Evolutionary conservation across 1,139 yeast genomes (phyloP), one percentile per base, ranked within the genome.

Genomic region (Lodderomyces theae): DNA sequence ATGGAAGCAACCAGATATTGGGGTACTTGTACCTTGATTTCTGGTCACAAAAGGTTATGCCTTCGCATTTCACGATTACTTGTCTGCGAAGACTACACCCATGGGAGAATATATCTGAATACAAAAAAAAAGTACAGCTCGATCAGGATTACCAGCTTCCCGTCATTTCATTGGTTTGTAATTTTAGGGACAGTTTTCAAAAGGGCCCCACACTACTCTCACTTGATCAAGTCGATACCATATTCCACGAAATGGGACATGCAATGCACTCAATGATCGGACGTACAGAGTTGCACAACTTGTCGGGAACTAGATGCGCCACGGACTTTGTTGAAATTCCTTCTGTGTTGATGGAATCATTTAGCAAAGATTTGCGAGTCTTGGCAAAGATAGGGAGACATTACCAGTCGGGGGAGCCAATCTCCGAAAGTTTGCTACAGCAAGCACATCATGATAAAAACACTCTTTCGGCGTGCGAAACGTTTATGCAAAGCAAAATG

Each of bases 171-270:
- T 68, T 92, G 24, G 87, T 89, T 22, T 92, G 97, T 57, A 90
- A 89, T 57, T 92, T 92, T 60, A 29, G 50, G 31, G 41, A 50
- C 12, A 21, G 18, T n/a, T 15, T 11, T 11, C 5, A 13, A 18
- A 40, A 31, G 2, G 46, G 51, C 21, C 72, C 75, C 6, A 66
- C 76, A 0, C 66, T 87, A 19, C 64, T 92, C 32, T 71, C 83
- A 7, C 71, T 87, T 46, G 79, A 75, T 43, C 97, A 94, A 55
- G 90, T 92, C 4, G 96, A 90, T 54, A 92, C 98, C 0, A 66
- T 92, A 25, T 92, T 94, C 66, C 99, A 92, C 62, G 99, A 92
- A 62, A 89, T 92, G 96, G 99, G 99, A 1, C 99, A 92, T 63
- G 98, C 98, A 2, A 86, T 92, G 80, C 98, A 92, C 60, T 88